Evolutionary conservation across 257 asterid species (phyloP), one percentile per base, ranked within the genome.

Genomic region (Scutellaria baicalensis): DNA sequence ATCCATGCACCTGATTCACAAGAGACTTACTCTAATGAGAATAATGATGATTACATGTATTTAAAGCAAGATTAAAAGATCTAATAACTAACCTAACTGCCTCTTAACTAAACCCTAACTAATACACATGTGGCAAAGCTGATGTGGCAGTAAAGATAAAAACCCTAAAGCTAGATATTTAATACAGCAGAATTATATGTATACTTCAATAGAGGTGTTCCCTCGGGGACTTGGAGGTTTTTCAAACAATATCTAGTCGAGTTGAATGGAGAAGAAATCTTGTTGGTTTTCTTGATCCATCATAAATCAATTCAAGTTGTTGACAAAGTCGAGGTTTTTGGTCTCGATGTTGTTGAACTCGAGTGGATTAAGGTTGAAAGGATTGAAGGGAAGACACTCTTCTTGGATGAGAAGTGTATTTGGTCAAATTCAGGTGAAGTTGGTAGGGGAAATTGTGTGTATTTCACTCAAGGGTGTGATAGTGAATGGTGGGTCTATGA

Each of bases 401-500:
- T 79, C 36, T 6, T 45, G 73, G 60, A 65, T 18, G 45, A 79
- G 17, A 65, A 72, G 8, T 67, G 82, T 21, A 27, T 57, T 9
- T 49, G 73, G 42, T 75, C 71, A 17, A 10, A 36, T 68, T 75
- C 79, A n/a, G 69, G 55, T 42, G 57, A 74, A 66, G 58, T 71
- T 50, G 85, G 84, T 66, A 74, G 43, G 70, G 68, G 45, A 1
- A 75, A 77, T 70, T 78, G 55, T 69, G 64, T 83, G 10, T 77
- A 68, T 50, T 83, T 80, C 70, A 74, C 61, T 16, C 68, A 66
- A 31, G 39, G 17, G 0, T 4, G 39, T 9, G 38, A 36, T 33
- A 72, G 64, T 60, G 63, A 48, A 6, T 77, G 81, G 85, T 64
- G 75, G 78, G 38, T 33, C 10, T 80, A 63, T 80, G 73, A 83